Percentiles rank a stretch among this genome's conserved stretches.
Evolutionary conservation across 768 basidiomycete genomes (phyloP).

Genomic region (Cystobasidium tubakii): DNA sequence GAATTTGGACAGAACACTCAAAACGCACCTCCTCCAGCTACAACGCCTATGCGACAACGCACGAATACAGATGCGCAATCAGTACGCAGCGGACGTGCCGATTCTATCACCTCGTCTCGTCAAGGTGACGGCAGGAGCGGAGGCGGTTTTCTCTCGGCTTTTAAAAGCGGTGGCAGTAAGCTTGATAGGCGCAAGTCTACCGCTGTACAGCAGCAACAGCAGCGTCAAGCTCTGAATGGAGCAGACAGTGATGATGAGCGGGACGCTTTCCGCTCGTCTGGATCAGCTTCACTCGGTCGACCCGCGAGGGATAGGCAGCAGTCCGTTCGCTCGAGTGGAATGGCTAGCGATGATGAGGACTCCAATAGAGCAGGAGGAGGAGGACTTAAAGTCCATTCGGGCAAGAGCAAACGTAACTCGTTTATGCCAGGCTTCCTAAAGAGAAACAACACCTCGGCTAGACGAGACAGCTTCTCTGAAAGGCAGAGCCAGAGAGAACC

Average conservation of each 20-base stretch:
- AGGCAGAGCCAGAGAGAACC: slow-evolving; percentile 19
- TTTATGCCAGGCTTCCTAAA: slow-evolving; percentile 33
- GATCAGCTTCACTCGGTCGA: background rate
- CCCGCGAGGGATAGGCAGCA: slow-evolving; percentile 16
- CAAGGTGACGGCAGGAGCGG: slow-evolving; percentile 4
- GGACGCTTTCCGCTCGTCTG: slow-evolving; percentile 12
- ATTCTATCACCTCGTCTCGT: slow-evolving; percentile 6
- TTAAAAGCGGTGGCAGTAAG: slow-evolving; percentile 20
- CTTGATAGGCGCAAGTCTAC: slow-evolving; percentile 28
- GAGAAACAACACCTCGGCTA: background rate
- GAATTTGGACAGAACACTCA: background rate
- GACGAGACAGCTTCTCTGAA: slow-evolving; percentile 9
- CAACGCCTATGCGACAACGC: background rate
- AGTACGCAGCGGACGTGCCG: slow-evolving; percentile 15
- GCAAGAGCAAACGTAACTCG: slow-evolving; percentile 12
- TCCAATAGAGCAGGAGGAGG: background rate
- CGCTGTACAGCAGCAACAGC: slow-evolving; percentile 12
- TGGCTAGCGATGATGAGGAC: slow-evolving; percentile 5
- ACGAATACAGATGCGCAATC: slow-evolving; percentile 18
- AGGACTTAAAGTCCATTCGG: background rate
- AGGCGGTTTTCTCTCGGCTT: slow-evolving; percentile 18
- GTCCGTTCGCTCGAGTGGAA: slow-evolving; percentile 11
- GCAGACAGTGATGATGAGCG: slow-evolving; percentile 19
- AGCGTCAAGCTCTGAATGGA: background rate
- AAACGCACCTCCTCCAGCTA: background rate